Base-by-base conservation (phyloP, 176 grass and related monocot genomes). In the Triticum turgidum region DNA sequence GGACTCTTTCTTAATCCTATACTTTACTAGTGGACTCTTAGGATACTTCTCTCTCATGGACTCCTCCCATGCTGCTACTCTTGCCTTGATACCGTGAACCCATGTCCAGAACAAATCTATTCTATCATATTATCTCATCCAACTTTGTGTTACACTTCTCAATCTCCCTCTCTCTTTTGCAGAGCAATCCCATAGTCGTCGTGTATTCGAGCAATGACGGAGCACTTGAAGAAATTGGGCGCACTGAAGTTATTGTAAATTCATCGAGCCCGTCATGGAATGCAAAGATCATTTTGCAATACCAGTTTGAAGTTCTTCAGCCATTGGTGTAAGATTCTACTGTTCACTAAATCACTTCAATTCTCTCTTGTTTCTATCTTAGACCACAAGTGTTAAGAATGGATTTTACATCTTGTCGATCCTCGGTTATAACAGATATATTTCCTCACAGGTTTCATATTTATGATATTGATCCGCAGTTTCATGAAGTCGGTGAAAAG, bases 281-380 rank as follows among this genome's bases (percentile, higher is more conserved):
- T 77, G 84, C 82, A 82, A 99, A 94, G 80, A 88, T 99, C 89
- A 91, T 56, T 87, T 81, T 89, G 52, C 91, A 88, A 79, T 99
- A 94, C 85, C 92, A 94, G 72, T 99, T 99, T 85, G 94, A 99
- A 86, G 87, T 93, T 96, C 85, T 93, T 86, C 97, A 99, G 83
- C 80, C 83, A 81, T 87, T 99, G 80, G 89, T 99, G 97, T 99
- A 96, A 93, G 97, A 47, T 83, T 86, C 58, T 89, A 27, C 66
- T 77, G 38, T 54, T 54, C 51, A 54, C 15, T 75, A 80, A 45
- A 68, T 82, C 78, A 82, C 56, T 75, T 83, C 8, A 62, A 75
- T 77, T 84, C 3, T 69, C 37, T 12, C 76, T 77, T 83, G 77
- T 69, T 56, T 77, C 30, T 64, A 65, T 73, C 76, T 68, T 83